Conservation (phyloP, 148 eudicot genomes). For the Spergularia bocconei region DNA sequence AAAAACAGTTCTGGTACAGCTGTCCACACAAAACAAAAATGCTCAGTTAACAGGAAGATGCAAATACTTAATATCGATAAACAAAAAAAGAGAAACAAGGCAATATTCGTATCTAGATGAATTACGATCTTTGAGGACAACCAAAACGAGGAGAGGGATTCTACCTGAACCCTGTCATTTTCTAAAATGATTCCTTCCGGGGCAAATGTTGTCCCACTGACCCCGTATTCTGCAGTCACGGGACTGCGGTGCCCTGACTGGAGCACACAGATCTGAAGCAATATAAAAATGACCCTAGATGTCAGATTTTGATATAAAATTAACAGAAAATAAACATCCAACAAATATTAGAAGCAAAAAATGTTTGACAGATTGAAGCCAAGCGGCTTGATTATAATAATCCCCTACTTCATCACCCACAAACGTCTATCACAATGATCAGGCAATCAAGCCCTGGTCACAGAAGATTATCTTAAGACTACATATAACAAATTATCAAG, state of each 20-base stretch:
- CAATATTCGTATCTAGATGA: neutral
- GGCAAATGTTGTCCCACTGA: slow-evolving; percentile 93
- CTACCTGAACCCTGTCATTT: slow-evolving; percentile 60
- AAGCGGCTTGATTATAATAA: neutral
- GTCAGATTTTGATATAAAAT: neutral
- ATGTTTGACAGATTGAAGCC: neutral
- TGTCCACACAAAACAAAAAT: neutral
- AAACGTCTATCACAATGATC: neutral
- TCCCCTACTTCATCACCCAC: neutral
- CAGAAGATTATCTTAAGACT: too few species aligned
- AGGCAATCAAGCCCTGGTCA: neutral
- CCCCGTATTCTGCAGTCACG: slow-evolving; percentile 54
- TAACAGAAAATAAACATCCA: neutral
- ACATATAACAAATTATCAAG: too few species aligned
- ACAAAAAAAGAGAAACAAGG: neutral
- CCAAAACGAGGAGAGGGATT: neutral
- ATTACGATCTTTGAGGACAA: neutral
- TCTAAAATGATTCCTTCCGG: slow-evolving; percentile 88
- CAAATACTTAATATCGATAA: neutral
- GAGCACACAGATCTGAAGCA: slow-evolving; percentile 81
- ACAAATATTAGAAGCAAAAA: neutral
- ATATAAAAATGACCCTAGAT: neutral
- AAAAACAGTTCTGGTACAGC: neutral
- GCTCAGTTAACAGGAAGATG: neutral
- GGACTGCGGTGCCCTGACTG: slow-evolving; percentile 60